phyloP scores from a whole-genome alignment of 1,284 basidiomycete species.

The Puccinia horiana region DNA sequence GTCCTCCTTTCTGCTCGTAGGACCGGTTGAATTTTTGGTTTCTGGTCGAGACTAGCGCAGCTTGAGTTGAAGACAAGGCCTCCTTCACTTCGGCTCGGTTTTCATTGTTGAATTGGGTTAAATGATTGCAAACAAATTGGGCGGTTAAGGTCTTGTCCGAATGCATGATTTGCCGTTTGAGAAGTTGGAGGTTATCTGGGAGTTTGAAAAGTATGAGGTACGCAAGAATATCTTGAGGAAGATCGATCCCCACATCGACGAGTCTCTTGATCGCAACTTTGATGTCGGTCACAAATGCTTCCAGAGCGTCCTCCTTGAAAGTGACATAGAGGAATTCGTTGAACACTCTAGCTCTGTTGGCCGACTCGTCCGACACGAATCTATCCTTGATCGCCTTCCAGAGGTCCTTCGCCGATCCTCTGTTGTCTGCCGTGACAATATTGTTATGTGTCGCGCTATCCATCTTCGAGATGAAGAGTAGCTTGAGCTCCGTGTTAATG shows the following conservation, averaged over 20 bases:
- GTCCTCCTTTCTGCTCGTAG: neutral
- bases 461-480: slow-evolving; percentile 1
- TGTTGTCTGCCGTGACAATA: slow-evolving; percentile 10
- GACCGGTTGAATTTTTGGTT: neutral
- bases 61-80: neutral
- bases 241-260: slow-evolving; percentile 11
- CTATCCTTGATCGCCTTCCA: slow-evolving; percentile 22
- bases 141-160: neutral
- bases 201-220: slow-evolving; percentile 13
- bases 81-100: neutral
- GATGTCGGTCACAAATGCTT: slow-evolving; percentile 17
- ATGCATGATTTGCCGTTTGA: slow-evolving; percentile 16
- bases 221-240: neutral
- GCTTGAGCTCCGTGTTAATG: neutral
- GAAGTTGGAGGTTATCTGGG: slow-evolving; percentile 1
- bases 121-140: slow-evolving; percentile 8
- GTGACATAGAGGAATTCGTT: slow-evolving; percentile 17
- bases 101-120: slow-evolving; percentile 14
- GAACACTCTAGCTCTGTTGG: neutral
- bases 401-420: neutral
- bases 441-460: slow-evolving; percentile 4
- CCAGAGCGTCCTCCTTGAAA: neutral
- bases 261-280: slow-evolving; percentile 18
- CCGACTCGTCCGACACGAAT: neutral
- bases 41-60: neutral